Percentiles rank a stretch among this genome's conserved stretches.
phyloP scores from a whole-genome alignment of 2,329 filamentous ascomycete genomes.

The Xenoacremonium recifei region DNA sequence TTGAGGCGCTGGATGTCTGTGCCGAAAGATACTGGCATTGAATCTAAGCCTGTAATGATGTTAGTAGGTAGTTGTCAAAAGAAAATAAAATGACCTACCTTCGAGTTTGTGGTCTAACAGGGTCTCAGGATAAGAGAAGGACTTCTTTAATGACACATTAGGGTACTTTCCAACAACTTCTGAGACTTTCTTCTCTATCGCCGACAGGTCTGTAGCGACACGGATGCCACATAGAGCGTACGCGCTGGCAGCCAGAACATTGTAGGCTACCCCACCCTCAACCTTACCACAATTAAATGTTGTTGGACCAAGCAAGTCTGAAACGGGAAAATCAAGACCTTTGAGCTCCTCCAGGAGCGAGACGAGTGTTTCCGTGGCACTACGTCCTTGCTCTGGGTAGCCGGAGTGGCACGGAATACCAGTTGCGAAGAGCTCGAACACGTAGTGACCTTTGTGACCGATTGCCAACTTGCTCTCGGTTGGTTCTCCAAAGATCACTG shows the following conservation, averaged over 20 bases:
- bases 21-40: constrained; percentile 13
- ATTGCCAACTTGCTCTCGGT: constrained; percentile 68
- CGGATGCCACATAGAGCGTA: constrained; percentile 11
- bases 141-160: constrained; percentile 7
- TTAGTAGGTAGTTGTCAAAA: not conserved
- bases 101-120: constrained; percentile 11
- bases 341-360: constrained; percentile 16
- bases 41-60: constrained; percentile 8
- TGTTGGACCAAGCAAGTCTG: constrained; percentile 9
- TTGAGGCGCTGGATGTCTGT: constrained; percentile 16
- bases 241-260: constrained; percentile 10
- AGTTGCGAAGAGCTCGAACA: constrained; percentile 55
- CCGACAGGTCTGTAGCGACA: constrained; percentile 5
- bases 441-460: constrained; percentile 69
- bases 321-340: constrained; percentile 11
- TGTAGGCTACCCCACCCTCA: constrained; percentile 13
- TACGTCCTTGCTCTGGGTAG: constrained; percentile 16
- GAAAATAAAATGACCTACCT: constrained; percentile 2
- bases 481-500: constrained; percentile 71
- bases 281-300: constrained; percentile 15
- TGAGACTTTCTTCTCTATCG: constrained; percentile 7
- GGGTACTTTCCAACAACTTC: constrained; percentile 7
- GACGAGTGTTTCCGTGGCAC: constrained; percentile 11
- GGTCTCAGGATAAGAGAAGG: constrained; percentile 11
- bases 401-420: constrained; percentile 53